Percentiles rank a stretch among this genome's conserved stretches.
phyloP scores from a whole-genome alignment of 148 eudicot species.

The Fallopia convolvulus region DNA sequence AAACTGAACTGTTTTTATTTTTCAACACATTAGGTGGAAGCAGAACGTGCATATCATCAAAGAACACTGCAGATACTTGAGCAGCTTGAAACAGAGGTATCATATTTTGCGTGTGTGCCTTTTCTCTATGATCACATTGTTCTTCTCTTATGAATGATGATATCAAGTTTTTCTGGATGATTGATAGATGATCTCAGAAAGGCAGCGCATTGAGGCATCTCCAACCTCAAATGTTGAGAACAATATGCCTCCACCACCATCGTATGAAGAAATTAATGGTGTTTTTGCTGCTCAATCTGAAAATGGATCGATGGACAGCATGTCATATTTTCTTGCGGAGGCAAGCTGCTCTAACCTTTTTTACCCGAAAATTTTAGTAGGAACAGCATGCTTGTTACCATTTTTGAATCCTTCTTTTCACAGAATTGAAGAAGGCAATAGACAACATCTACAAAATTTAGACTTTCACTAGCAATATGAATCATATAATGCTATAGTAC shows the following conservation, averaged over 20 bases:
- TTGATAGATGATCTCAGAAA: constrained; percentile 69
- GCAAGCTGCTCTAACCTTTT: constrained; percentile 28
- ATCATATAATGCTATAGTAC: not conserved
- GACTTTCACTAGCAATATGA: not conserved
- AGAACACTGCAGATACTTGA: constrained; percentile 85
- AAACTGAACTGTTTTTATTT: constrained; percentile 9
- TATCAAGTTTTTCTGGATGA: constrained; percentile 9
- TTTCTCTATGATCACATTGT: not conserved
- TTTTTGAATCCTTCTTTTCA: not conserved
- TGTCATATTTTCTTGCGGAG: constrained; percentile 90
- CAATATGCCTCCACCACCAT: constrained; percentile 66
- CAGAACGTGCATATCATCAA: constrained; percentile 91
- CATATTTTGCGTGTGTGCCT: constrained; percentile 6
- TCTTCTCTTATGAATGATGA: not conserved
- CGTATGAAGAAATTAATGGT: constrained; percentile 80
- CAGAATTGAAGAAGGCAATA: not conserved
- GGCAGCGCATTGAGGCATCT: constrained; percentile 93
- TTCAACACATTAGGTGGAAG: constrained; percentile 54
- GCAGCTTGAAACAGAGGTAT: constrained; percentile 88
- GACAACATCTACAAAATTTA: not conserved
- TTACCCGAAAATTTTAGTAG: not conserved
- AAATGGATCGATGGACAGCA: constrained; percentile 69
- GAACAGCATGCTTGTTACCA: not conserved
- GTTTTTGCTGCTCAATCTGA: constrained; percentile 51
- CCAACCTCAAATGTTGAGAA: constrained; percentile 58